Conservation (phyloP, 768 basidiomycete genomes). For the Suillus americanus region DNA sequence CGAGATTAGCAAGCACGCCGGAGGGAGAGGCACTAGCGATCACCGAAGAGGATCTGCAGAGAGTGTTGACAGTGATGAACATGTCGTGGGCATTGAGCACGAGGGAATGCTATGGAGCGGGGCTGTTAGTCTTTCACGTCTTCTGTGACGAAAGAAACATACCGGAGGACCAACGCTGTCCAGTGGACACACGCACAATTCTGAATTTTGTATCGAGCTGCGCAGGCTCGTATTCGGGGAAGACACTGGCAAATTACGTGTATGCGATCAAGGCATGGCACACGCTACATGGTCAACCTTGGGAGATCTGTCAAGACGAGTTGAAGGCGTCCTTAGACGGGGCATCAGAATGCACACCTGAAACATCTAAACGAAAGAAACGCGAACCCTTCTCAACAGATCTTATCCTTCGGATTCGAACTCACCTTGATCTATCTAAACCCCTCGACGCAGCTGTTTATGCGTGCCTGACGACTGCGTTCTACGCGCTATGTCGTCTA, state of each 20-base stretch:
- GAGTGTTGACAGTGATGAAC: conserved; percentile 6
- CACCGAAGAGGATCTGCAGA: not conserved
- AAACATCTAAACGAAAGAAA: no score
- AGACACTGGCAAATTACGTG: conserved; percentile 32
- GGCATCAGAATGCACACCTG: no score
- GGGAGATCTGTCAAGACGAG: not conserved
- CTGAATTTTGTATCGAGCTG: conserved; percentile 27
- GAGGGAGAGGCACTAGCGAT: no score
- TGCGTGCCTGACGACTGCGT: no score
- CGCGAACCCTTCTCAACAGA: no score
- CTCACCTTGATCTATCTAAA: no score
- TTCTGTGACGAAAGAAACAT: conserved; percentile 36
- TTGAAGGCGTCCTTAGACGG: not conserved
- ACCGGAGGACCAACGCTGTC: conserved; percentile 32
- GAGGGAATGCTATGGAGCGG: conserved; percentile 35
- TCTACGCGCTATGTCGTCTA: no score
- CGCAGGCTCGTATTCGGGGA: no score
- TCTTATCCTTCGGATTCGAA: no score
- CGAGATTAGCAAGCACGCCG: not conserved
- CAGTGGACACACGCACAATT: conserved; percentile 26
- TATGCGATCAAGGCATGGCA: conserved; percentile 46
- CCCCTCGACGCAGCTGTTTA: no score
- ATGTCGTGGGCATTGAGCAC: conserved; percentile 32
- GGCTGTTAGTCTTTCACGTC: conserved; percentile 38
- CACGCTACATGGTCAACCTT: conserved; percentile 33